phyloP scores from a whole-genome alignment of 2,329 filamentous ascomycete genomes.

The Bisporella sp. region DNA sequence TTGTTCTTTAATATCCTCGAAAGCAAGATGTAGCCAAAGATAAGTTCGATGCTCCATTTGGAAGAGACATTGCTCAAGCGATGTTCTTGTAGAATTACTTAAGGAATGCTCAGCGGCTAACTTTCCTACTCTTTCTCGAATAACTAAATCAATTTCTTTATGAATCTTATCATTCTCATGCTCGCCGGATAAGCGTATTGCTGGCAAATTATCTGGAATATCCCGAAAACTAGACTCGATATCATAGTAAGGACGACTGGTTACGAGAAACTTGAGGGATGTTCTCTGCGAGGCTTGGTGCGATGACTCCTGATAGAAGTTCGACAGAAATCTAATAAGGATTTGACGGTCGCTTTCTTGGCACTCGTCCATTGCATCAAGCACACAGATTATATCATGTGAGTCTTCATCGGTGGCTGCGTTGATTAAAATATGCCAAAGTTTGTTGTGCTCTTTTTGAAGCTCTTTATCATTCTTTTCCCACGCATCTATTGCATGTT shows the following conservation, averaged over 20 bases:
- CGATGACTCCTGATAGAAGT: not conserved
- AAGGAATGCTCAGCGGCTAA: not conserved
- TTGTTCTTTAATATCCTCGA: slow-evolving; percentile 3
- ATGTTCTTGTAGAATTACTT: not conserved
- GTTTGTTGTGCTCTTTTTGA: slow-evolving; percentile 11
- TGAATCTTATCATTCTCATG: slow-evolving; percentile 5
- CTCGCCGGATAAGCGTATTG: slow-evolving; percentile 5
- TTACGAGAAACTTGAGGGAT: slow-evolving; percentile 24
- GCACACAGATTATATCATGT: slow-evolving; percentile 27
- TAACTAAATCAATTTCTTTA: slow-evolving; percentile 6
- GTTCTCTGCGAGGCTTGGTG: not conserved
- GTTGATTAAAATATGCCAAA: slow-evolving; percentile 30
- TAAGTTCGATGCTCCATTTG: slow-evolving; percentile 7
- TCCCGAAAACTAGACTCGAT: slow-evolving; percentile 1
- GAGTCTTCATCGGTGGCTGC: slow-evolving; percentile 21
- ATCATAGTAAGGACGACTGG: slow-evolving; percentile 7
- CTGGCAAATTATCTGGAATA: not conserved
- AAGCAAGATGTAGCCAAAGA: slow-evolving; percentile 8
- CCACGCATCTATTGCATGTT: slow-evolving; percentile 26
- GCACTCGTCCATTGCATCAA: slow-evolving; percentile 35
- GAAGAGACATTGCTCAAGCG: slow-evolving; percentile 2
- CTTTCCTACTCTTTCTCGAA: not conserved
- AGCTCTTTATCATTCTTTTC: slow-evolving; percentile 23
- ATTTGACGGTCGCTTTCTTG: not conserved
- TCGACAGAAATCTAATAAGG: not conserved